Base-by-base conservation (phyloP, 2,329 filamentous ascomycete species). In the Stromatinia cepivora region DNA sequence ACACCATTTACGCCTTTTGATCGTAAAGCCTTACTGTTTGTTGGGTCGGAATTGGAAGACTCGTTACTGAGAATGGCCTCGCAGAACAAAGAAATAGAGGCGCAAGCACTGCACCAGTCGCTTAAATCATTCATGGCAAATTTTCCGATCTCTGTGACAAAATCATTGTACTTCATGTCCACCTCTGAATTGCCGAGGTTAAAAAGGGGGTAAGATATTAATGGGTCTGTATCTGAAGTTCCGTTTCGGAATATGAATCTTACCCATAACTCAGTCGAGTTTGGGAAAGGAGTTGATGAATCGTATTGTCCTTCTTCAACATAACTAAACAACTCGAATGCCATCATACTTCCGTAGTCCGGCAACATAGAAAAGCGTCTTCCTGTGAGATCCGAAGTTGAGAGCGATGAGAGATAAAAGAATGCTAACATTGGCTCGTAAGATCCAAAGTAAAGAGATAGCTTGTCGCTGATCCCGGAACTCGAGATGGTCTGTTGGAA, bases 331-430 rank as follows among this genome's bases (percentile, higher is more conserved):
- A 89, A 78, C 80, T 97, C 93, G 77, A 95, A 93, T 0, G 86
- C 82, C 84, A 97, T 90, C 53, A 87, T 85, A 0, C 88, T 89
- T 0, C 92, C 93, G 50, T 93, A 92, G 72, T 89, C 84, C 0
- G 91, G 88, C 20, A 88, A 72, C 72, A 77, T 45, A 70, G 76
- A 58, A 77, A 81, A 84, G 25, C 34, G n/a, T 1, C 83, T 76
- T 88, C 87, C 65, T 87, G 78, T 0, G 78, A 17, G 70, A 70
- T 17, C 70, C 75, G 62, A 81, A 81, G 2, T 75, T 70, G 3
- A 71, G 10, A 88, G 81, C 0, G 80, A 78, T 0, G 83, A 78
- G 3, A 88, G 79, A 1, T 82, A 79, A 72, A 86, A 85, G 73
- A 88, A 87, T 25, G 85, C 80, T 25, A 88, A 70, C 70, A 89